Base-by-base conservation (phyloP, 2,329 filamentous ascomycete genomes). In the Xylariaceae sp. region DNA sequence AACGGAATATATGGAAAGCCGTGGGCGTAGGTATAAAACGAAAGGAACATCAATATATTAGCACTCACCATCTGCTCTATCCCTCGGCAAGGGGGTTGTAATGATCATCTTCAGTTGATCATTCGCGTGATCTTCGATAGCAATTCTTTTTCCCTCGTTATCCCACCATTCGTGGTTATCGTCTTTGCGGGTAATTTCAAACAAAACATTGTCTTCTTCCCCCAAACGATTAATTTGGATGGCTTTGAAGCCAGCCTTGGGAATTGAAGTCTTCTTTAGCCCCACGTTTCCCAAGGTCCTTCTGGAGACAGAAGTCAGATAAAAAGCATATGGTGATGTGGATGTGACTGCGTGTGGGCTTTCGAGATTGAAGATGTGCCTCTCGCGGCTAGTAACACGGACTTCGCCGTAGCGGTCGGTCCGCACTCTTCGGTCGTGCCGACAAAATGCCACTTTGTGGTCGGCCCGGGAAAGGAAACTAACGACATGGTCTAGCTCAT, bases 401-500 rank as follows among this genome's bases (percentile, higher is more conserved):
- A 26, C 35, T n/a, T 23, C 42, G 15, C 41, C 46, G 27, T 39
- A 5, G 18, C 11, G 15, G 11, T 33, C 24, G n/a, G 33, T 46
- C 21, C 43, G 50, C 15, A 47, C 35, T 6, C 39, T 41, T 16
- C 21, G 43, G 40, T 57, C 54, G 29, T 52, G 40, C 18, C 57
- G 50, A 1, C 44, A 49, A 24, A 59, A 59, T 18, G n/a, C 30
- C 4, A 47, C 50, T 26, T 54, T 52, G 41, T 49, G 39, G 18
- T 47, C 54, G 9, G 29, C 45, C 23, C 42, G 35, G 23, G 54
- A 52, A 4, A 55, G 50, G n/a, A 40, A 52, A 40, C 24, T 37
- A 9, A 59, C 47, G 29, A 43, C 47, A 20, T 50, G 50, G 43
- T 50, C 44, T 10, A 59, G 35, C 42, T 58, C 57, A 29, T 59